These are phyloP conservation scores for Ustilago xerochloae DNA, from an alignment of 1,284 basidiomycete species.

Conservation along the genomic window DNA sequence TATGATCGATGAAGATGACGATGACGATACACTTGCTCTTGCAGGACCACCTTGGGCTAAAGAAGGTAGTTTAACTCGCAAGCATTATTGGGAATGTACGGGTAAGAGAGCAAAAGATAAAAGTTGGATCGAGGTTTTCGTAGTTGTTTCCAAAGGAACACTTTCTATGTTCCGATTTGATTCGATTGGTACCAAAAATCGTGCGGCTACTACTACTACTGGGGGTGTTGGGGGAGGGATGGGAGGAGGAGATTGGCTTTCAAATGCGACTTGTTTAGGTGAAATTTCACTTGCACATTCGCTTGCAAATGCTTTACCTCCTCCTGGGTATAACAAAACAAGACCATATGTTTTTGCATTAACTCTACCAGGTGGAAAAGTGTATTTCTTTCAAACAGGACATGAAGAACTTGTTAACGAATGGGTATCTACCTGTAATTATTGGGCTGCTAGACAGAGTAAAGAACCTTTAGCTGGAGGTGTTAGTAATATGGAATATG, in stretches of 20 bases:
- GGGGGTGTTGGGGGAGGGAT: constrained; percentile 69
- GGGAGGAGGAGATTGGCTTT: constrained; percentile 95
- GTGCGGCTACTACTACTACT: constrained; percentile 4
- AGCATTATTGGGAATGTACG: constrained; percentile 89
- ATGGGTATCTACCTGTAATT: constrained; percentile 98
- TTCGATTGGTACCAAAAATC: too few species aligned
- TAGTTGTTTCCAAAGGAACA: constrained; percentile 92
- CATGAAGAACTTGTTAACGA: constrained; percentile 96
- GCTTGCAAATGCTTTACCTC: constrained; percentile 84
- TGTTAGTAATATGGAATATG: constrained; percentile 98
- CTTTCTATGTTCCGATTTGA: constrained; percentile 83
- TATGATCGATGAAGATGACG: constrained; percentile 34
- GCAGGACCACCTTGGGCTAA: constrained; percentile 98
- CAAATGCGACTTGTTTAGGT: constrained; percentile 86
- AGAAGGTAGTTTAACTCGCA: constrained; percentile 92
- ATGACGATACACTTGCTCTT: constrained; percentile 90
- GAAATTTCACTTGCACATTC: constrained; percentile 86
- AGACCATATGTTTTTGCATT: constrained; percentile 96
- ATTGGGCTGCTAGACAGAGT: constrained; percentile 93
- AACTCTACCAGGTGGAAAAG: constrained; percentile 84
- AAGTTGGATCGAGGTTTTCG: constrained; percentile 88
- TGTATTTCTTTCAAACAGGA: constrained; percentile 96
- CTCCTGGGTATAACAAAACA: constrained; percentile 88
- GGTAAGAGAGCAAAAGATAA: constrained; percentile 86
- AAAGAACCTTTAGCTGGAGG: constrained; percentile 93